A percentile compares a stretch with the other conserved stretches of the same genome.
phyloP scores from a whole-genome alignment of 768 basidiomycete species.

The Pulveroboletus frians region DNA sequence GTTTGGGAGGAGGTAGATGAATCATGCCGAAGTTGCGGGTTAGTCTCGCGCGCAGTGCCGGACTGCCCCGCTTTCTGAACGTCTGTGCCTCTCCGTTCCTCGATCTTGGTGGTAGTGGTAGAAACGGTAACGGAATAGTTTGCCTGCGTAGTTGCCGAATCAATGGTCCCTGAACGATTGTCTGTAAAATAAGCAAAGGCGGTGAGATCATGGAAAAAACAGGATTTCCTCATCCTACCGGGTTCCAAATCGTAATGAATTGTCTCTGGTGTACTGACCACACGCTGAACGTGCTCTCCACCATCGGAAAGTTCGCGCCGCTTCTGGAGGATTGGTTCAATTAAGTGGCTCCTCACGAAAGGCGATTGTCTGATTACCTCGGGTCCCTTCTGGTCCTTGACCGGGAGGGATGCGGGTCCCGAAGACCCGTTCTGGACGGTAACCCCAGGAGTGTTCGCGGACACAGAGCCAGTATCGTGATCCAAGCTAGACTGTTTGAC shows the following conservation, averaged over 20 bases:
- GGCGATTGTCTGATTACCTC: not conserved
- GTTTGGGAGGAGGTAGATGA: not conserved
- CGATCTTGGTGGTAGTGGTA: not conserved
- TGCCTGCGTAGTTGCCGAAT: not conserved
- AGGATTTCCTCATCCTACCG: not conserved
- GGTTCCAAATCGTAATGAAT: not conserved
- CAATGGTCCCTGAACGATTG: not conserved
- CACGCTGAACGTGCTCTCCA: not conserved
- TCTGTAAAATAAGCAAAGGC: not conserved
- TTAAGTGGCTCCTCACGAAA: not conserved
- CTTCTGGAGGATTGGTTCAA: not conserved
- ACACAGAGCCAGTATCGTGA: not conserved
- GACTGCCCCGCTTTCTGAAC: not conserved
- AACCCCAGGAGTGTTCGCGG: not conserved
- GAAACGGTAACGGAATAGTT: not conserved
- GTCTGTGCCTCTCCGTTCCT: not conserved
- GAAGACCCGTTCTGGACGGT: not conserved
- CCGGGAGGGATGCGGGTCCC: not conserved
- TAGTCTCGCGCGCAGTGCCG: not conserved
- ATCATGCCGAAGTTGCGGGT: not conserved
- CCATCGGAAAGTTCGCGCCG: not conserved
- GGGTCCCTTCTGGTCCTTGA: not conserved
- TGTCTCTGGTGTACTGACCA: not conserved
- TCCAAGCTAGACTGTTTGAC: not conserved
- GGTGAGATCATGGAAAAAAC: too few relatives aligned